Evolutionary conservation across 2,329 filamentous ascomycete genomes (phyloP).

Genomic region (Cryphonectria nitschkei): DNA sequence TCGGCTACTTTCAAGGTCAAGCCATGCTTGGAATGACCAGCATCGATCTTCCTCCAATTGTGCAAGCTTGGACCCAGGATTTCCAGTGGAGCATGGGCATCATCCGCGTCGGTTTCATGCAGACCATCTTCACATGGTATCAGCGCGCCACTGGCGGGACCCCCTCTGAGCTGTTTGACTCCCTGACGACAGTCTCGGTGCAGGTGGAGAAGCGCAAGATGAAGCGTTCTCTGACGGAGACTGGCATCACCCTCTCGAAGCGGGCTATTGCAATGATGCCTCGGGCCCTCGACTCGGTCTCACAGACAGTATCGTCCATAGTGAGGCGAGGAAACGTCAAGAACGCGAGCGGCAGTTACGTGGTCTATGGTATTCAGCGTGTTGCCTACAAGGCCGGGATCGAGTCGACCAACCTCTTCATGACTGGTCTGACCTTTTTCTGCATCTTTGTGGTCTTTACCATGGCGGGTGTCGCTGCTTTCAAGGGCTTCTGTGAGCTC

Average conservation of each 20-base stretch:
- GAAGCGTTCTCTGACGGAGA: constrained; percentile 34
- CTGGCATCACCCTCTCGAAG: constrained; percentile 52
- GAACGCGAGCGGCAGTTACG: constrained; percentile 57
- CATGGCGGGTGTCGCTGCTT: constrained; percentile 71
- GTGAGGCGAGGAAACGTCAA: constrained; percentile 59
- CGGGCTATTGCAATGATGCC: constrained; percentile 59
- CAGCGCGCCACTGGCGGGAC: constrained; percentile 89
- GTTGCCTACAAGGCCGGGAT: constrained; percentile 86
- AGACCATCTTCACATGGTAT: constrained; percentile 92
- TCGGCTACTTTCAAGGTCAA: constrained; percentile 92
- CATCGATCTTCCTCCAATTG: constrained; percentile 82
- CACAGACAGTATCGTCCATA: constrained; percentile 42
- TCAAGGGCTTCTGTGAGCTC: constrained; percentile 81
- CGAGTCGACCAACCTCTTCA: constrained; percentile 89
- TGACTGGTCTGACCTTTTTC: constrained; percentile 90
- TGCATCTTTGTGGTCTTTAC: constrained; percentile 79
- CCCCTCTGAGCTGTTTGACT: constrained; percentile 77
- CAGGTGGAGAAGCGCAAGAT: constrained; percentile 70
- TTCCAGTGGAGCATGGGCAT: constrained; percentile 99
- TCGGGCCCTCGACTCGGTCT: constrained; percentile 41
- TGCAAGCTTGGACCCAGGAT: constrained; percentile 92
- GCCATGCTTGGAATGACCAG: constrained; percentile 87
- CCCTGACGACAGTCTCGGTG: constrained; percentile 76
- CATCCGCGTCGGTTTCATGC: constrained; percentile 84
- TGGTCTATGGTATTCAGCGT: constrained; percentile 82